Evolutionary conservation across 2,329 filamentous ascomycete genomes (phyloP).

Genomic region (Aspergillus brasiliensis): DNA sequence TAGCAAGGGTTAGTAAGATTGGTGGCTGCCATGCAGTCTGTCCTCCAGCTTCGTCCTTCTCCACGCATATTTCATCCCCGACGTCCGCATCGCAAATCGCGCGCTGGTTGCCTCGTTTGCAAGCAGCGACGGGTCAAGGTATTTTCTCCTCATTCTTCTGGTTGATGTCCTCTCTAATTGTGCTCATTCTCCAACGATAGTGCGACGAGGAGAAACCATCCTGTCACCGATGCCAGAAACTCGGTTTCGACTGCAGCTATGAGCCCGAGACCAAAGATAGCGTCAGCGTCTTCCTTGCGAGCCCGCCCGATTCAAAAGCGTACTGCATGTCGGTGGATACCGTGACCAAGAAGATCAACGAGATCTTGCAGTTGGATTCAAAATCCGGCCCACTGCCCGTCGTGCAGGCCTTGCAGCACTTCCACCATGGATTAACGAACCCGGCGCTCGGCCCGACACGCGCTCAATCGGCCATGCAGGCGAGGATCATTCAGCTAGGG

Average conservation of each 20-base stretch:
- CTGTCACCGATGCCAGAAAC: slow-evolving; percentile 35
- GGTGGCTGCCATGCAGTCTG: slow-evolving; percentile 21
- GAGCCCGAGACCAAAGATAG: slow-evolving; percentile 8
- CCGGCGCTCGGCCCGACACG: slow-evolving; percentile 17
- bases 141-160: background rate
- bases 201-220: slow-evolving; percentile 39
- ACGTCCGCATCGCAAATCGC: slow-evolving; percentile 38
- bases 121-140: slow-evolving; percentile 41
- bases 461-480: slow-evolving; percentile 22
- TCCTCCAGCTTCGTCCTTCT: slow-evolving; percentile 26
- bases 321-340: slow-evolving; percentile 25
- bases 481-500: slow-evolving; percentile 32
- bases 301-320: slow-evolving; percentile 18
- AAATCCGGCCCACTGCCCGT: background rate
- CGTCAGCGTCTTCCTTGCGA: slow-evolving; percentile 12
- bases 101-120: slow-evolving; percentile 36
- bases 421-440: slow-evolving; percentile 25
- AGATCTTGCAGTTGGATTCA: slow-evolving; percentile 23
- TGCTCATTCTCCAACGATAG: slow-evolving; percentile 15
- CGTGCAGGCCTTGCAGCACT: slow-evolving; percentile 33
- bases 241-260: slow-evolving; percentile 35
- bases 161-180: background rate
- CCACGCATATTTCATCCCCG: slow-evolving; percentile 32
- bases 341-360: slow-evolving; percentile 26
- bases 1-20: background rate